Conservation (phyloP, 164 flowering plant genomes). For the Pachysandra terminalis region DNA sequence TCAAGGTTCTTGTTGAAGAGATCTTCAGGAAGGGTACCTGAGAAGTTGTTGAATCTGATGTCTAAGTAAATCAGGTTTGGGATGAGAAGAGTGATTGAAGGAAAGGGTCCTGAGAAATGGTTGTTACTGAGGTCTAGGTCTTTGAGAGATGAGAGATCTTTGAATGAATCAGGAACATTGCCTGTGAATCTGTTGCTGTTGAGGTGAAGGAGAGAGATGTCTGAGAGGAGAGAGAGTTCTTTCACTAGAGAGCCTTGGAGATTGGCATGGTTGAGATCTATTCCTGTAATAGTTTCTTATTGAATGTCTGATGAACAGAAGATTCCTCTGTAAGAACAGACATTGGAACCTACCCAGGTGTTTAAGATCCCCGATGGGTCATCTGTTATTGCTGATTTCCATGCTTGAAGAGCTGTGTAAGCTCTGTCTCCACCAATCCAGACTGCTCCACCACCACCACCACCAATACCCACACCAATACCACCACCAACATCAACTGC, state of each 20-base stretch:
- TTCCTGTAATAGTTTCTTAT: conserved; percentile 27
- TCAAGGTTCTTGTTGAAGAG: conserved; percentile 62
- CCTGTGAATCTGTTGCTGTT: conserved; percentile 84
- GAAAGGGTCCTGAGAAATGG: conserved; percentile 74
- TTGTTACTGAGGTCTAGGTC: conserved; percentile 93
- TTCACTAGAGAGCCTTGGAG: conserved; percentile 64
- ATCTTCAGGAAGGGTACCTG: conserved; percentile 67
- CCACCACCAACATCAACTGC: conserved; percentile 33
- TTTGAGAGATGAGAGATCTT: conserved; percentile 38
- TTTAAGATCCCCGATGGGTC: conserved; percentile 60
- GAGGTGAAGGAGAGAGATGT: conserved; percentile 67
- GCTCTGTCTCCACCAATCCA: conserved; percentile 53
- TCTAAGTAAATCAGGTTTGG: conserved; percentile 76
- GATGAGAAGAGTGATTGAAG: conserved; percentile 37
- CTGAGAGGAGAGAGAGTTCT: conserved; percentile 63
- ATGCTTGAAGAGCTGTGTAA: conserved; percentile 78
- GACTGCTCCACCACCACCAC: conserved; percentile 44
- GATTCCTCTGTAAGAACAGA: conserved; percentile 80
- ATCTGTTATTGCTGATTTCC: conserved; percentile 81
- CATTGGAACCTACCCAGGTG: conserved; percentile 79
- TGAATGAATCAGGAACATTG: conserved; percentile 55
- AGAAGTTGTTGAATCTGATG: conserved; percentile 74
- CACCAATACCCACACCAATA: conserved; percentile 26
- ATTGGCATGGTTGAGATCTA: conserved; percentile 87
- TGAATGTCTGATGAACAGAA: conserved; percentile 53